Conservation (phyloP, 2,329 filamentous ascomycete species). For the Colletotrichum sp. region DNA sequence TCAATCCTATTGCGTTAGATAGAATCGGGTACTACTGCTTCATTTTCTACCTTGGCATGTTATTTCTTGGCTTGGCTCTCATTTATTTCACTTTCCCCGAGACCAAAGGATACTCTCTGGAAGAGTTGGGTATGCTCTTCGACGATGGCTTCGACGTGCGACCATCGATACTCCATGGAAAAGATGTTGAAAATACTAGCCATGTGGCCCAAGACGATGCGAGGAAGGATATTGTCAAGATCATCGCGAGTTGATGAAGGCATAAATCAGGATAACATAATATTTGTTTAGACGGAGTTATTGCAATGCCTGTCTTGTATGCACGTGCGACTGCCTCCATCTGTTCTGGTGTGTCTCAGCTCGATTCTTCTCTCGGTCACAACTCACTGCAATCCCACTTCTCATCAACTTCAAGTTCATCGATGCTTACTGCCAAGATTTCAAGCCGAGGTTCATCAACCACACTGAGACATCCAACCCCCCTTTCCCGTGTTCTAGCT, state of each 20-base stretch:
- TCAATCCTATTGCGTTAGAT: slow-evolving; percentile 46
- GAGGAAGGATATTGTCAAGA: not conserved
- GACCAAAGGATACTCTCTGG: slow-evolving; percentile 39
- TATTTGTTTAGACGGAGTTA: not conserved
- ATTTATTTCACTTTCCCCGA: slow-evolving; percentile 35
- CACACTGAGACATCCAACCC: not conserved
- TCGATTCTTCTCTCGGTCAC: not conserved
- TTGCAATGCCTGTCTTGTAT: not conserved
- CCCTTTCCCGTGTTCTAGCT: not conserved
- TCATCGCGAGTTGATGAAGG: not conserved
- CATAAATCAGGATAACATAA: not conserved
- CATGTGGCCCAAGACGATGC: not conserved
- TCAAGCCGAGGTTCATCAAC: not conserved
- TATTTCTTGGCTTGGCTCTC: slow-evolving; percentile 16
- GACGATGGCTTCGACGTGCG: not conserved
- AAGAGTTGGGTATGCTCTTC: slow-evolving; percentile 30
- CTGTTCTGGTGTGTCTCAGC: not conserved
- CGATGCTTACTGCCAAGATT: not conserved
- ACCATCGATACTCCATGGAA: not conserved
- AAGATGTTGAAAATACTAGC: not conserved
- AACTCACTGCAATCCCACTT: not conserved
- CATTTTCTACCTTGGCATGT: slow-evolving; percentile 42
- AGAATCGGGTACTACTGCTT: slow-evolving; percentile 47
- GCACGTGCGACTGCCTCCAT: not conserved
- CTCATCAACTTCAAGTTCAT: not conserved